Percentiles rank a stretch among this genome's conserved stretches.
These are phyloP conservation scores for Leccinum variicolor DNA, from an alignment of 768 basidiomycete species.

Conservation along the genomic window DNA sequence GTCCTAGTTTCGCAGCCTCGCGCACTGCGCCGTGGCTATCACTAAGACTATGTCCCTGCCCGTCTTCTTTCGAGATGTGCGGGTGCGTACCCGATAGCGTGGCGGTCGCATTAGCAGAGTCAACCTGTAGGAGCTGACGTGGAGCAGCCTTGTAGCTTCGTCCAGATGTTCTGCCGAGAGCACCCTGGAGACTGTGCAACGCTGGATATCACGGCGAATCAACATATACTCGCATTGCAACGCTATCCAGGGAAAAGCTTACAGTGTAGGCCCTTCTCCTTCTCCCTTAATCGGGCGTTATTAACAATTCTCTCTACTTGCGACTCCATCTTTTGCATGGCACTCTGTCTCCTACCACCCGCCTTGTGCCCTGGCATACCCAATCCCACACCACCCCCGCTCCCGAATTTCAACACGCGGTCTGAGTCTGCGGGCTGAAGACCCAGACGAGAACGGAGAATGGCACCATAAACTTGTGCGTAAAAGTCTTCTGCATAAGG, in stretches of 20 bases:
- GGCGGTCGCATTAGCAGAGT: slow-evolving; percentile 42
- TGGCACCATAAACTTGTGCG: slow-evolving; percentile 90
- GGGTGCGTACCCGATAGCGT: slow-evolving; percentile 40
- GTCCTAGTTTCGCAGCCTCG: slow-evolving; percentile 73
- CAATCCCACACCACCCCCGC: slow-evolving; percentile 83
- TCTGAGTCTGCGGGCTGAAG: slow-evolving; percentile 60
- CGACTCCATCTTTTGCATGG: slow-evolving; percentile 90
- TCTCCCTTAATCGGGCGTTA: slow-evolving; percentile 82
- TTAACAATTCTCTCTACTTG: slow-evolving; percentile 97
- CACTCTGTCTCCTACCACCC: slow-evolving; percentile 69
- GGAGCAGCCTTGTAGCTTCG: slow-evolving; percentile 96
- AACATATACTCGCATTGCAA: background rate
- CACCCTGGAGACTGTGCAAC: slow-evolving; percentile 81
- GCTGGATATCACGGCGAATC: slow-evolving; percentile 37
- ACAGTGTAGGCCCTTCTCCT: slow-evolving; percentile 70
- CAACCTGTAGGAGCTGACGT: slow-evolving; percentile 90
- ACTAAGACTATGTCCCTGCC: slow-evolving; percentile 18
- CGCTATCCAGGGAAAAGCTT: slow-evolving; percentile 24
- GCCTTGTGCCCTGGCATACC: slow-evolving; percentile 46
- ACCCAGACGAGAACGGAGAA: slow-evolving; percentile 76
- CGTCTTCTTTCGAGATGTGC: slow-evolving; percentile 54
- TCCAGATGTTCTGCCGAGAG: slow-evolving; percentile 90
- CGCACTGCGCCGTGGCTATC: slow-evolving; percentile 57
- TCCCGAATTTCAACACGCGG: slow-evolving; percentile 82
- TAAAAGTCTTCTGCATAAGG: slow-evolving; percentile 99